Evolutionary conservation across 345 rosid species (phyloP).

Genomic region (Brassica nigra): DNA sequence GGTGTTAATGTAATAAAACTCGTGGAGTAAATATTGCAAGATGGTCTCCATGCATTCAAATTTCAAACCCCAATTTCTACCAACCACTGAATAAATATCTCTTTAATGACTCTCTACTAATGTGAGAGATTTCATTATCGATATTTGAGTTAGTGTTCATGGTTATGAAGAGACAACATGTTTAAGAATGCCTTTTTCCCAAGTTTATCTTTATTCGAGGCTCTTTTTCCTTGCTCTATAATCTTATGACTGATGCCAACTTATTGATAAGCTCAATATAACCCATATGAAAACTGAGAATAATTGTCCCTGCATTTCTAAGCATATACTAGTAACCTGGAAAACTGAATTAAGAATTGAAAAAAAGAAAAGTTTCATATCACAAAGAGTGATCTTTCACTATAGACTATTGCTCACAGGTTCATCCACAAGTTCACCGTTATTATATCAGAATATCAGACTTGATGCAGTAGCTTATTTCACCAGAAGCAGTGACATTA

Average conservation of each 20-base stretch:
- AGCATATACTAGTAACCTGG: not conserved
- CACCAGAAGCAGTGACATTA: not conserved
- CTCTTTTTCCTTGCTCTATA: conserved; percentile 5
- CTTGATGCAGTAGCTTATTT: not conserved
- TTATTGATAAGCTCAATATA: not conserved
- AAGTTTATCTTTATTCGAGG: conserved; percentile 10
- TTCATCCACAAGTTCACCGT: not conserved
- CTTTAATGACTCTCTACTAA: not conserved
- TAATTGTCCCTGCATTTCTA: conserved; percentile 1
- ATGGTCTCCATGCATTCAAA: conserved; percentile 41
- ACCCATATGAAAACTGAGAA: not conserved
- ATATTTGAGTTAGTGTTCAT: conserved; percentile 25
- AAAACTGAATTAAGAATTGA: not conserved
- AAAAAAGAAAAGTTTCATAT: not conserved
- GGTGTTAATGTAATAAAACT: conserved; percentile 30
- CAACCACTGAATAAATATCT: conserved; percentile 28
- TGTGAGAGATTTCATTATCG: conserved; percentile 18
- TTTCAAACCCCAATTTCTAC: conserved; percentile 36
- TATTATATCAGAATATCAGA: not conserved
- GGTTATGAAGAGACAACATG: conserved; percentile 11
- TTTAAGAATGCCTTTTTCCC: not conserved
- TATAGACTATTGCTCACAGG: not conserved
- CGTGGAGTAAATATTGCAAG: conserved; percentile 39
- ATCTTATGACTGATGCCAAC: not conserved
- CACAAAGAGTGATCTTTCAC: not conserved